A percentile compares a stretch with the other conserved stretches of the same genome.
Conservation (phyloP, 768 basidiomycete genomes). For the Boletus eberwhitei region DNA sequence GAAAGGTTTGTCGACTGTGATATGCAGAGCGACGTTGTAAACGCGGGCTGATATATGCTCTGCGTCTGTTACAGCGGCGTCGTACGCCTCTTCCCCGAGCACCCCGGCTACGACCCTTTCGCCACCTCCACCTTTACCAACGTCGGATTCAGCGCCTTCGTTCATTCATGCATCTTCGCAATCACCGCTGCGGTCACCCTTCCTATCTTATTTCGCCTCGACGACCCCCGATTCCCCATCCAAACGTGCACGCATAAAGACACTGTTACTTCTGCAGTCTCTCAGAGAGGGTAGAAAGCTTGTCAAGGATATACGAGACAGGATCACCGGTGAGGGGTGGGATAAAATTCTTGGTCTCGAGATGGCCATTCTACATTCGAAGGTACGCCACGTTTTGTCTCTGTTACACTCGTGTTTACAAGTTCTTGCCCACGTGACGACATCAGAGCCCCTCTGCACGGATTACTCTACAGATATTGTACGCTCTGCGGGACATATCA, state of each 20-base stretch:
- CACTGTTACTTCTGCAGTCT: conserved; percentile 70
- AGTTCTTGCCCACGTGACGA: neutral
- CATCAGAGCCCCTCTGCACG: conserved; percentile 7
- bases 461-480: conserved; percentile 61
- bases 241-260: conserved; percentile 71
- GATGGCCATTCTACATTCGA: conserved; percentile 72
- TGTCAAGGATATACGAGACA: conserved; percentile 19
- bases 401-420: neutral
- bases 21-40: neutral
- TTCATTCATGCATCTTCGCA: neutral
- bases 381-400: conserved; percentile 41
- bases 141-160: conserved; percentile 2
- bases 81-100: conserved; percentile 44
- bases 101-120: neutral
- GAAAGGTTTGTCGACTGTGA: conserved; percentile 45
- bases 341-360: conserved; percentile 66
- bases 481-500: conserved; percentile 64
- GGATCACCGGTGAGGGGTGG: conserved; percentile 22
- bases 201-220: conserved; percentile 71
- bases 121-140: conserved; percentile 9
- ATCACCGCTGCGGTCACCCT: conserved; percentile 17
- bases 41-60: neutral
- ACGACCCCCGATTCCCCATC: conserved; percentile 76
- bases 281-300: conserved; percentile 16
- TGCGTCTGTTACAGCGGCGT: conserved; percentile 39